Percentiles rank a stretch among this genome's conserved stretches.
Evolutionary conservation across 2,329 filamentous ascomycete genomes (phyloP).

Genomic region (Pleurostoma richardsiae): DNA sequence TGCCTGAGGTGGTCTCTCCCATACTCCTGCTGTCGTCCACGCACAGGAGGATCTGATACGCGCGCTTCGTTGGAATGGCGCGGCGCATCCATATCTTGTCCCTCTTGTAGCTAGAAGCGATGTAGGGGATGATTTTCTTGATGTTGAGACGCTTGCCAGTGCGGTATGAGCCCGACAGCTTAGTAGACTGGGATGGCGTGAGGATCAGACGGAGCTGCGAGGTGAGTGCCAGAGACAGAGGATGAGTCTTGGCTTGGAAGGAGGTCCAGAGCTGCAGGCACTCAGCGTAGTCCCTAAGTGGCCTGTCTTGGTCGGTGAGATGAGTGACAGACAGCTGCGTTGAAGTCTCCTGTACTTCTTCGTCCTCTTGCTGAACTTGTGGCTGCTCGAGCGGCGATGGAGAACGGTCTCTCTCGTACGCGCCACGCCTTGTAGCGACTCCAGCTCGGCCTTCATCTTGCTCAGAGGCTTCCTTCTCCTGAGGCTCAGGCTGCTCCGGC

Average conservation of each 20-base stretch:
- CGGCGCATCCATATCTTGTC: slow-evolving; percentile 99
- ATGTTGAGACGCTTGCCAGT: slow-evolving; percentile 98
- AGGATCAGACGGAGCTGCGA: slow-evolving; percentile 95
- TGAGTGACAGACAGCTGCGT: slow-evolving; percentile 70
- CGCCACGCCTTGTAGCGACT: slow-evolving; percentile 54
- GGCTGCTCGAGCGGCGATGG: slow-evolving; percentile 22
- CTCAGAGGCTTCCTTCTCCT: slow-evolving; percentile 35
- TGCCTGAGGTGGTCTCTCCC: slow-evolving; percentile 72
- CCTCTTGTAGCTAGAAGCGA: slow-evolving; percentile 95
- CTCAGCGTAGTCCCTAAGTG: slow-evolving; percentile 43
- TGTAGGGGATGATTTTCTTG: slow-evolving; percentile 99
- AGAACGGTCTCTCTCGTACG: slow-evolving; percentile 47
- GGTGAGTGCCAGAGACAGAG: slow-evolving; percentile 81
- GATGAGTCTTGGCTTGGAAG: slow-evolving; percentile 79
- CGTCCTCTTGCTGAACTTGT: slow-evolving; percentile 33
- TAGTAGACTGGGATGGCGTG: slow-evolving; percentile 88
- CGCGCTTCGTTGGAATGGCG: slow-evolving; percentile 83
- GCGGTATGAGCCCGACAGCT: slow-evolving; percentile 92
- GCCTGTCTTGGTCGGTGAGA: slow-evolving; percentile 42
- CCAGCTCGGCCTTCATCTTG: slow-evolving; percentile 53
- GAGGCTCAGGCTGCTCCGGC: slow-evolving; percentile 29
- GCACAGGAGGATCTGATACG: slow-evolving; percentile 95
- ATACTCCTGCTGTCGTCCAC: slow-evolving; percentile 95
- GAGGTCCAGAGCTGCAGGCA: slow-evolving; percentile 75
- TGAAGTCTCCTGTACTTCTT: slow-evolving; percentile 45